These are phyloP conservation scores for Astrephomene gubernaculifera DNA, from an alignment of 139 green algal genomes.

Conservation along the genomic window DNA sequence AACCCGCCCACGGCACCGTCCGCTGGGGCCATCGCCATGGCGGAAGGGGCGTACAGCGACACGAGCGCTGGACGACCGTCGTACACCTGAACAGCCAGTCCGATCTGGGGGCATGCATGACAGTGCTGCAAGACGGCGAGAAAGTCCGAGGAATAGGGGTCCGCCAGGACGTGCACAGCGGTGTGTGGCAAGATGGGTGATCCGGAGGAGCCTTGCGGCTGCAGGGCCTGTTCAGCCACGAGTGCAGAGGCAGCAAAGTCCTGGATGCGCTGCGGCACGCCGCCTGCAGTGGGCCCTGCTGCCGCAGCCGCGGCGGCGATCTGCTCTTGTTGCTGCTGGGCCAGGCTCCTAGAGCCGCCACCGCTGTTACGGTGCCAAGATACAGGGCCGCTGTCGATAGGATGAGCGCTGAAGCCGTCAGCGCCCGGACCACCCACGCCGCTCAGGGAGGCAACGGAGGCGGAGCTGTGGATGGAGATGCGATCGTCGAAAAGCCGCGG, in stretches of 20 bases:
- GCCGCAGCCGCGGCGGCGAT: not conserved
- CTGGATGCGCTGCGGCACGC: not conserved
- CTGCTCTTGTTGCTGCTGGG: slow-evolving; percentile 14
- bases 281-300: not conserved
- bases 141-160: slow-evolving; percentile 27
- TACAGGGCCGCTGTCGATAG: not conserved
- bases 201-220: not conserved
- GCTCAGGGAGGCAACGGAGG: not conserved
- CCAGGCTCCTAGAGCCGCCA: not conserved
- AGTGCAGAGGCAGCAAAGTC: slow-evolving; percentile 3
- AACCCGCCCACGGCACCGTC: not conserved
- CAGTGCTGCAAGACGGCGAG: slow-evolving; percentile 34
- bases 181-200: not conserved
- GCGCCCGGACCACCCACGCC: not conserved
- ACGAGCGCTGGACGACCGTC: slow-evolving; percentile 13
- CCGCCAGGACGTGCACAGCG: not conserved
- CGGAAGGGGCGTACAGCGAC: slow-evolving; percentile 30
- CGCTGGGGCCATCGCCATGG: not conserved
- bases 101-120: slow-evolving; percentile 16
- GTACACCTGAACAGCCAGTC: slow-evolving; percentile 1
- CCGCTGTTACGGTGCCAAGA: not conserved
- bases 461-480: not conserved
- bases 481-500: not conserved
- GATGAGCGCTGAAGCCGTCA: not conserved
- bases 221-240: slow-evolving; percentile 14